phyloP scores from a whole-genome alignment of 805 yeast species.

The Myxozyma neotropica region DNA sequence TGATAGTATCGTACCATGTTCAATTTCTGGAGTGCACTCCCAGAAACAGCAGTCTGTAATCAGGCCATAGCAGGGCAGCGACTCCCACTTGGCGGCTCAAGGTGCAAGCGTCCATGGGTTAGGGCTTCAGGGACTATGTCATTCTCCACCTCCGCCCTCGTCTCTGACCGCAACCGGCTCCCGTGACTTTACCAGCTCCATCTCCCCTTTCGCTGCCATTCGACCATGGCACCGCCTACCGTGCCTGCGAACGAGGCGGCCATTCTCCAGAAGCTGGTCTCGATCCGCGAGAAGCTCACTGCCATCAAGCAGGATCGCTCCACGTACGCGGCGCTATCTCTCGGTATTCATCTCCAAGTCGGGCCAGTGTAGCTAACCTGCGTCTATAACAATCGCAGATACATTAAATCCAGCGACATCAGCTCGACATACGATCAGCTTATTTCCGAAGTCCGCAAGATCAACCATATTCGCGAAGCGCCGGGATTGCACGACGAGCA shows the following conservation, averaged over 20 bases:
- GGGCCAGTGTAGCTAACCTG: too few relatives aligned
- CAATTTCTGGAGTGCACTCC: too few relatives aligned
- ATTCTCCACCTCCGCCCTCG: too few relatives aligned
- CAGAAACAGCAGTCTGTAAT: too few relatives aligned
- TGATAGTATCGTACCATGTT: too few relatives aligned
- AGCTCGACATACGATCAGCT: constrained; percentile 38
- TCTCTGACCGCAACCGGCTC: too few relatives aligned
- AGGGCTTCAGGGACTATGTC: too few relatives aligned
- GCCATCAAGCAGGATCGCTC: constrained; percentile 43
- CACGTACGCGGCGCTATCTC: constrained; percentile 36
- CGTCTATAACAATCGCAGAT: constrained; percentile 28
- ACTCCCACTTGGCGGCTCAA: too few relatives aligned
- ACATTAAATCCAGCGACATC: constrained; percentile 42
- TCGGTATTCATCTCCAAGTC: too few relatives aligned
- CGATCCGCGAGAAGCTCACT: constrained; percentile 39
- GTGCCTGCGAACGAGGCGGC: constrained; percentile 41
- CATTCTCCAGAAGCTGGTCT: constrained; percentile 39
- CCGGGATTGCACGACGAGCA: constrained; percentile 40
- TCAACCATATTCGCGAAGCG: constrained; percentile 40
- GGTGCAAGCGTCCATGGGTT: too few relatives aligned
- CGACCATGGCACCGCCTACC: constrained; percentile 8
- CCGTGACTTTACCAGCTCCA: too few relatives aligned
- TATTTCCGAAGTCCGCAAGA: constrained; percentile 39
- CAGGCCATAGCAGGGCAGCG: too few relatives aligned
- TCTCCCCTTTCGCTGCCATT: neutral